phyloP scores from a whole-genome alignment of 495 filamentous ascomycete species.

The Trichoderma orchidacearum region DNA sequence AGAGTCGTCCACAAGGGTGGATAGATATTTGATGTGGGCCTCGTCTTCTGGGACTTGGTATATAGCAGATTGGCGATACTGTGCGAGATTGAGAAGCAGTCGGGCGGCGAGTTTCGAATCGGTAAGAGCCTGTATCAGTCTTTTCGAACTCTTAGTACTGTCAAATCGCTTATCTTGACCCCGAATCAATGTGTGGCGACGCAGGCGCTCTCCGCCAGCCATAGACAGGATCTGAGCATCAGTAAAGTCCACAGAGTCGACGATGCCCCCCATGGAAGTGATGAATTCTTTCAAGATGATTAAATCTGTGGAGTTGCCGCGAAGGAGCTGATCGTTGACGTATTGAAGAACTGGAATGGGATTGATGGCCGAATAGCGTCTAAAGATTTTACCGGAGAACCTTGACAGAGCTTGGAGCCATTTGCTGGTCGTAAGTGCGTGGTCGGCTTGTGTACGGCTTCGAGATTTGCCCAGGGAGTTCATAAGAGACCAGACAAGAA shows the following conservation, averaged over 20 bases:
- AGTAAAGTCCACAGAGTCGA: constrained; percentile 70
- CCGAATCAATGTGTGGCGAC: constrained; percentile 61
- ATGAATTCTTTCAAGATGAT: constrained; percentile 82
- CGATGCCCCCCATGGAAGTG: constrained; percentile 82
- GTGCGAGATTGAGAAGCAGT: constrained; percentile 77
- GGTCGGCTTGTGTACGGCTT: constrained; percentile 64
- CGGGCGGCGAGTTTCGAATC: constrained; percentile 59
- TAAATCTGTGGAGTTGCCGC: constrained; percentile 71
- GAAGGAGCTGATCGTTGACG: constrained; percentile 66
- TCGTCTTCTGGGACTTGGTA: constrained; percentile 51
- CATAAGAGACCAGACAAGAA: constrained; percentile 78
- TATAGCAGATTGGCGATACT: constrained; percentile 70
- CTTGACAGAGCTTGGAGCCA: constrained; percentile 78
- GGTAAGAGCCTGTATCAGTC: constrained; percentile 66
- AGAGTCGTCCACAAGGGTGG: constrained; percentile 79
- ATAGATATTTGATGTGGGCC: constrained; percentile 68
- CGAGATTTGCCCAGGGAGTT: constrained; percentile 62
- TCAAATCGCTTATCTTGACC: constrained; percentile 66
- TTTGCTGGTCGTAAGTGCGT: constrained; percentile 69
- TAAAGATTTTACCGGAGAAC: constrained; percentile 81
- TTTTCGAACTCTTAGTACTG: constrained; percentile 45
- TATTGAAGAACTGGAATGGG: constrained; percentile 78
- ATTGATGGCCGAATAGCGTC: constrained; percentile 68
- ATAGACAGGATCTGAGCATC: constrained; percentile 76
- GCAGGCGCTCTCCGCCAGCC: constrained; percentile 69